phyloP scores from a whole-genome alignment of 768 basidiomycete species.

The Trametes gibbosa region DNA sequence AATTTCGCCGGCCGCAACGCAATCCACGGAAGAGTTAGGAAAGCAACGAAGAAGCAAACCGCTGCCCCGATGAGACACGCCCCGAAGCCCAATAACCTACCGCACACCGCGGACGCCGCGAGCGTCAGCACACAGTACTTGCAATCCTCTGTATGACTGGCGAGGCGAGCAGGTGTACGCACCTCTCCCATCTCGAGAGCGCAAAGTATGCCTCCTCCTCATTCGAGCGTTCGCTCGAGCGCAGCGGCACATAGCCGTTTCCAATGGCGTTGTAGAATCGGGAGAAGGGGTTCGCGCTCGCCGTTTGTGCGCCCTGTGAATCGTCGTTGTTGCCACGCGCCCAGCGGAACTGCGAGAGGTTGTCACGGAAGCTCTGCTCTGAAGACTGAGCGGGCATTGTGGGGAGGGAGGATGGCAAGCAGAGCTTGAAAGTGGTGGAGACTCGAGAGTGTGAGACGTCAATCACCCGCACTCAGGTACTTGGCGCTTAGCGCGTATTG shows the following conservation, averaged over 20 bases:
- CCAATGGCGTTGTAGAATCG: conserved; percentile 86
- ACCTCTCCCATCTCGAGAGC: conserved; percentile 92
- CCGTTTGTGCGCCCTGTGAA: conserved; percentile 46
- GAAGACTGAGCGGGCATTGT: conserved; percentile 23
- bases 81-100: conserved; percentile 87
- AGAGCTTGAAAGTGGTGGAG: not conserved
- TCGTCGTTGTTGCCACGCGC: conserved; percentile 70
- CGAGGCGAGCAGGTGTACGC: conserved; percentile 54
- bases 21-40: conserved; percentile 74
- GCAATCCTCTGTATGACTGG: too few relatives aligned
- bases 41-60: conserved; percentile 91
- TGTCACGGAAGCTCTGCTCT: conserved; percentile 71
- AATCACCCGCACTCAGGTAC: not conserved
- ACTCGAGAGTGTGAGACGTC: not conserved
- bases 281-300: conserved; percentile 49
- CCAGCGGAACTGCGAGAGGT: conserved; percentile 88
- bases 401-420: not conserved
- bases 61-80: conserved; percentile 86
- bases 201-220: conserved; percentile 97
- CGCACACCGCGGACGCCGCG: not conserved
- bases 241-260: conserved; percentile 84
- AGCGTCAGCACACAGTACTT: not conserved
- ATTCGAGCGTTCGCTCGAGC: conserved; percentile 77
- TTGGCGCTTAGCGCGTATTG: too few relatives aligned
- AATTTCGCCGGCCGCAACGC: conserved; percentile 85